Conservation (phyloP, 495 filamentous ascomycete species). For the Talaromyces adpressus region DNA sequence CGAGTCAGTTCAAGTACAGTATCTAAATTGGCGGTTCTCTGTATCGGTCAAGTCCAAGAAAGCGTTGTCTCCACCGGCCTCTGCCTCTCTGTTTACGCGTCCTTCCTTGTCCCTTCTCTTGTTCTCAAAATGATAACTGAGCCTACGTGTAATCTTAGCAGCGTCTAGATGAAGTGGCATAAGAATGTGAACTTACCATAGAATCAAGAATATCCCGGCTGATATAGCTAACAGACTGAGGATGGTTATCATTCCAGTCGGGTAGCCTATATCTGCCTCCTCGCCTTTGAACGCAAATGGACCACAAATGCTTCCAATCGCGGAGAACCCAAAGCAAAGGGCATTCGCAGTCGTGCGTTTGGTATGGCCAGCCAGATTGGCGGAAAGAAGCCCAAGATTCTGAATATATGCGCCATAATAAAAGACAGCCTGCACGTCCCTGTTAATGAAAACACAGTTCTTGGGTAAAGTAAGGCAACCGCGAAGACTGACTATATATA, state of each 20-base stretch:
- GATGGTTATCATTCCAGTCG: not conserved
- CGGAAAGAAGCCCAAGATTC: not conserved
- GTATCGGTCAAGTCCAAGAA: not conserved
- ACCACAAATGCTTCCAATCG: not conserved
- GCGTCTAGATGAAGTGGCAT: not conserved
- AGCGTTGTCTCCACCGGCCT: not conserved
- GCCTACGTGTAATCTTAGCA: not conserved
- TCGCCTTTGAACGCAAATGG: conserved; percentile 1
- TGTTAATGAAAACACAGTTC: not conserved
- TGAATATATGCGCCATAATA: not conserved
- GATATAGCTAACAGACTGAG: not conserved
- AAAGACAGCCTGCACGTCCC: not conserved
- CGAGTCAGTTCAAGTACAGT: not conserved
- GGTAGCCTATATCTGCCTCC: not conserved
- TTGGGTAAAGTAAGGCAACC: not conserved
- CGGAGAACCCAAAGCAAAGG: not conserved
- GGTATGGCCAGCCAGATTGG: not conserved
- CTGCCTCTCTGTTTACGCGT: not conserved
- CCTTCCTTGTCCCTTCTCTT: not conserved
- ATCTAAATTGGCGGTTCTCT: not conserved
- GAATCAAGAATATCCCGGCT: not conserved
- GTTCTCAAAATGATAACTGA: not conserved
- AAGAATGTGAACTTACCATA: not conserved
- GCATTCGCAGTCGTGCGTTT: not conserved
- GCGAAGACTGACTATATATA: not conserved